A percentile compares a stretch with the other conserved stretches of the same genome.
phyloP scores from a whole-genome alignment of 768 basidiomycete species.

The Tremella mesenterica region DNA sequence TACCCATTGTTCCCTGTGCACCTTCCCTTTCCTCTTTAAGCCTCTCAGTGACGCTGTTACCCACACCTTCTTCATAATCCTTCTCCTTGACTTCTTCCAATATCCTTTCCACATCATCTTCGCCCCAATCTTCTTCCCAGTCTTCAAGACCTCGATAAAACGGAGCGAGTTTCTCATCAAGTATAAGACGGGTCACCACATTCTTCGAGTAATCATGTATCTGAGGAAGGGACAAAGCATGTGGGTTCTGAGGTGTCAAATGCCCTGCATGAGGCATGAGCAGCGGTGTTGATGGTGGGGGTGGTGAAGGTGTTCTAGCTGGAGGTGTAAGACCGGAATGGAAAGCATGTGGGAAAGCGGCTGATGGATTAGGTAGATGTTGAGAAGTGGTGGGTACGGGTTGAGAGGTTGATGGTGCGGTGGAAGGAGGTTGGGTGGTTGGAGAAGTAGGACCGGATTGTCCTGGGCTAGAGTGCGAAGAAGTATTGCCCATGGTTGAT shows the following conservation, averaged over 20 bases:
- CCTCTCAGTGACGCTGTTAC: constrained; percentile 29
- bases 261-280: constrained; percentile 40
- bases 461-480: background rate
- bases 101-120: constrained; percentile 57
- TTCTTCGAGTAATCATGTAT: constrained; percentile 77
- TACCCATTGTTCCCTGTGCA: background rate
- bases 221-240: constrained; percentile 33
- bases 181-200: constrained; percentile 76
- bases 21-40: constrained; percentile 1
- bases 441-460: constrained; percentile 2
- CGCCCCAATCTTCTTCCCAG: constrained; percentile 78
- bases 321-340: constrained; percentile 36
- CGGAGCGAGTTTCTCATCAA: constrained; percentile 79
- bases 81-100: constrained; percentile 34
- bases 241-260: constrained; percentile 39
- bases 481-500: constrained; percentile 18
- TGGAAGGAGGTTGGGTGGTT: background rate
- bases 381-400: background rate
- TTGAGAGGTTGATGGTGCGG: constrained; percentile 1
- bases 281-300: constrained; percentile 35
- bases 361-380: background rate
- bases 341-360: constrained; percentile 12
- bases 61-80: constrained; percentile 30
- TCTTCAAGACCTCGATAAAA: constrained; percentile 96
- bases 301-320: constrained; percentile 23